Evolutionary conservation across 2,329 filamentous ascomycete genomes (phyloP), one percentile per base, ranked within the genome.

Genomic region (Ascosphaera aggregata): DNA sequence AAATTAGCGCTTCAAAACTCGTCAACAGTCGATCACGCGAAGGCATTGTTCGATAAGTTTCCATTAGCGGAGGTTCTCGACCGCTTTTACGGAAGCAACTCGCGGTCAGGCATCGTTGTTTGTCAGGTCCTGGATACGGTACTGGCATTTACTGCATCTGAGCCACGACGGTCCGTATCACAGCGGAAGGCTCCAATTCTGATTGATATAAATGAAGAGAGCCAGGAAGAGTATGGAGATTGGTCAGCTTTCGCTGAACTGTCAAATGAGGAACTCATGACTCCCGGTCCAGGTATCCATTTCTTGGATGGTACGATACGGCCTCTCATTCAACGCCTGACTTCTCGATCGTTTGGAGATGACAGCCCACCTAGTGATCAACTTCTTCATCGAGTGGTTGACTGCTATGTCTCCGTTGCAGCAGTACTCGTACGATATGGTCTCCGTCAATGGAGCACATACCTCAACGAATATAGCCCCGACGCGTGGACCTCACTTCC

Each of bases 271-370:
- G 46, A 53, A 5, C 52, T 32, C 32, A 15, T 40, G n/a, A 41
- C 47, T 30, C 36, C 47, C 11, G 46, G 43, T 18, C 44, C 47
- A 37, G 51, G 45, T 18, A 47, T 56, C 27, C 47, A 50, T 36
- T 48, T 53, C 37, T 48, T 64, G 22, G 49, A 63, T 18, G 54
- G 57, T 15, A 54, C 58, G 19, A 52, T 71, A 24, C 60, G 66
- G 40, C 61, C 61, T 9, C 54, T 62, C 11, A 51, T 74, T 16
- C 63, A 59, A 43, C 63, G 62, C 16, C 57, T 75, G 18, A 52
- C 74, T 17, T 75, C 71, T 1, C 73, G 70, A 42, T 65, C 65
- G 39, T 73, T 75, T 48, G 71, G 71, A 5, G 66, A 68, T 27
- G 71, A 76, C 41, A 49, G 56, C 13, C 55, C 60, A 16, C 61